Evolutionary conservation across 2,329 filamentous ascomycete species (phyloP).

Genomic region (Stemphylium lycopersici): DNA sequence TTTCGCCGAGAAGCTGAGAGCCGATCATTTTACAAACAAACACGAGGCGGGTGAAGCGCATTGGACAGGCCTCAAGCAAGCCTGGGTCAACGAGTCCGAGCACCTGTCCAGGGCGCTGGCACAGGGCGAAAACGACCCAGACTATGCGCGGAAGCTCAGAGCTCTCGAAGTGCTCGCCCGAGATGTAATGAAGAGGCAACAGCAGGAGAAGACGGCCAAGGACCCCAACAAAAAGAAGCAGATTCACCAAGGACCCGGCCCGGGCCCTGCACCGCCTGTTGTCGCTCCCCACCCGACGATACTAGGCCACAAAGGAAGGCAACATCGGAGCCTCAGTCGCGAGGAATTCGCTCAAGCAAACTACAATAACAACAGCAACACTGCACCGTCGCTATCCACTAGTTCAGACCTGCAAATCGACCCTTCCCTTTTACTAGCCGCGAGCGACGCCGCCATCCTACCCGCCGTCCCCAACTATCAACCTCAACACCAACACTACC

Average conservation of each 20-base stretch:
- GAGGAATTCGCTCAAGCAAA: slow-evolving; percentile 9
- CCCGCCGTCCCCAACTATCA: slow-evolving; percentile 30
- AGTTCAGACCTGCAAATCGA: slow-evolving; percentile 67
- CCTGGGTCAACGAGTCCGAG: slow-evolving; percentile 67
- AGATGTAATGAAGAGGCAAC: slow-evolving; percentile 78
- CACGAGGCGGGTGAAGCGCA: slow-evolving; percentile 73
- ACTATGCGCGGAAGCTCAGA: slow-evolving; percentile 63
- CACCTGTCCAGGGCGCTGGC: slow-evolving; percentile 63
- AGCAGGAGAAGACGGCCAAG: slow-evolving; percentile 68
- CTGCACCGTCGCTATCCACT: slow-evolving; percentile 31
- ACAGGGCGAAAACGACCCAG: slow-evolving; percentile 58
- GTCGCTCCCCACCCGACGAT: slow-evolving; percentile 23
- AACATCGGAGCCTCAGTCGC: slow-evolving; percentile 4
- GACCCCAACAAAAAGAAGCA: slow-evolving; percentile 56
- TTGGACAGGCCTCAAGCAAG: slow-evolving; percentile 72
- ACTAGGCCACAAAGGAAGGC: slow-evolving; percentile 42
- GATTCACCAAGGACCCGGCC: slow-evolving; percentile 49
- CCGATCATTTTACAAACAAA: slow-evolving; percentile 73
- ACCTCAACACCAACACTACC: slow-evolving; percentile 15
- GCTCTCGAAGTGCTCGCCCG: slow-evolving; percentile 74
- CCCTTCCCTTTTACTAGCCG: slow-evolving; percentile 65
- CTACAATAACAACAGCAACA: slow-evolving; percentile 11
- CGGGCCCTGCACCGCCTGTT: slow-evolving; percentile 48
- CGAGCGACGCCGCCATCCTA: slow-evolving; percentile 54
- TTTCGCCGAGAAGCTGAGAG: slow-evolving; percentile 70